These are phyloP conservation scores for Takakia lepidozioides DNA, from an alignment of 225 moss, liverwort and hornwort genomes.

Conservation along the genomic window DNA sequence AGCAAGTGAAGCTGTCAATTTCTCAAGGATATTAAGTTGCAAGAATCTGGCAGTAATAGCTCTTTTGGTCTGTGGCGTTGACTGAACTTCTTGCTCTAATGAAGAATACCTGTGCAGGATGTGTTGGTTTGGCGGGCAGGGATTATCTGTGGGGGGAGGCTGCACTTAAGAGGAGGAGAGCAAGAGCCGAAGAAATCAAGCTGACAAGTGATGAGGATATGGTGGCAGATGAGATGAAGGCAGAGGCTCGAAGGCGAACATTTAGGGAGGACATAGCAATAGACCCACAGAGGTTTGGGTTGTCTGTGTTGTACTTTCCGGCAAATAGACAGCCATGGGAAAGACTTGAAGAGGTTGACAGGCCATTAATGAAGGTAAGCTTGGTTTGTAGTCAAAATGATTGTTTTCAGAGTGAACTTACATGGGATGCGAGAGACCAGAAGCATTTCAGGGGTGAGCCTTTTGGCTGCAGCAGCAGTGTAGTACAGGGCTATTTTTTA, in stretches of 20 bases:
- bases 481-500: no score
- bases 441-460: no score
- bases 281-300: slow-evolving; percentile 87
- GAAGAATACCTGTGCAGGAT: no score
- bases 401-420: no score
- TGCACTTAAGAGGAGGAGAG: slow-evolving; percentile 70
- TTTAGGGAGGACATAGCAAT: slow-evolving; percentile 72
- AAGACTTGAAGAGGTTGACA: slow-evolving; percentile 11
- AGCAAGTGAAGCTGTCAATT: no score
- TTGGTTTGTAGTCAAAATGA: no score
- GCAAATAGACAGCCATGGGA: slow-evolving; percentile 14
- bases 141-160: slow-evolving; percentile 98
- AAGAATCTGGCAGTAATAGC: no score
- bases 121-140: slow-evolving; percentile 55
- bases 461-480: no score
- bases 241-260: slow-evolving; percentile 56
- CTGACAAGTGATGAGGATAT: slow-evolving; percentile 24
- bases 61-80: no score
- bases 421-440: no score
- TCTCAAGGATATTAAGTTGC: no score
- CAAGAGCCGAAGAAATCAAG: slow-evolving; percentile 23
- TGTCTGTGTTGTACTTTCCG: slow-evolving; percentile 72
- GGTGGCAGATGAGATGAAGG: slow-evolving; percentile 12
- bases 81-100: no score
- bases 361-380: slow-evolving; percentile 13